phyloP scores from a whole-genome alignment of 208 protist species.

The Phytomonas sp. region DNA sequence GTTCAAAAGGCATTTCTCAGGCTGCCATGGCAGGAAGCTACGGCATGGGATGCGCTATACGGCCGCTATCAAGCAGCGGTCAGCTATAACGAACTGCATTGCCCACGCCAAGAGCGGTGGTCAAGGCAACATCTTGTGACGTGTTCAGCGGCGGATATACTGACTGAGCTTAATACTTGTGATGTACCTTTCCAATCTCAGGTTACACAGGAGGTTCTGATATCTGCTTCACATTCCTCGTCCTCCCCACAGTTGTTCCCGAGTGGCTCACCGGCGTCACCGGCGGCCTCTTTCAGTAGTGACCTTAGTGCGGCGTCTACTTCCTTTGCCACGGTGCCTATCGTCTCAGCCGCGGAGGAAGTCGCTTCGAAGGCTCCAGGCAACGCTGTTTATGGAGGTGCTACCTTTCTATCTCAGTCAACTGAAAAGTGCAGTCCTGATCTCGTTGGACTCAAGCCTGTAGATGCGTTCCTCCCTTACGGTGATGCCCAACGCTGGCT shows the following conservation, averaged over 20 bases:
- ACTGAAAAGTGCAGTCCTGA: not conserved
- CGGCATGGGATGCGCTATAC: constrained; percentile 22
- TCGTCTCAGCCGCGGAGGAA: not conserved
- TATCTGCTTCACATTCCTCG: not conserved
- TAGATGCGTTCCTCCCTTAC: not conserved
- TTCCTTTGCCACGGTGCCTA: not conserved
- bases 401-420: not conserved
- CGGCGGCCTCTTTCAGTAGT: not conserved
- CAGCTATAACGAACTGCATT: constrained; percentile 27
- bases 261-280: not conserved
- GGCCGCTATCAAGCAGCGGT: constrained; percentile 20
- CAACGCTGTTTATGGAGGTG: not conserved
- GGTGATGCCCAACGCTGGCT: not conserved
- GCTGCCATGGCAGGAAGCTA: constrained; percentile 14
- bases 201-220: not conserved
- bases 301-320: not conserved
- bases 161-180: not conserved
- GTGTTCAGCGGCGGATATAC: not conserved
- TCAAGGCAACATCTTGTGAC: constrained; percentile 6
- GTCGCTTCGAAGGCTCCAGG: not conserved
- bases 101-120: constrained; percentile 38
- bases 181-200: not conserved
- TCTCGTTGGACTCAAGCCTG: not conserved
- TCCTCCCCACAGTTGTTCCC: not conserved
- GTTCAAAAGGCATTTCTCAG: constrained; percentile 11